These are phyloP conservation scores for Botrytis squamosa DNA, from an alignment of 2,329 filamentous ascomycete genomes.

Conservation along the genomic window DNA sequence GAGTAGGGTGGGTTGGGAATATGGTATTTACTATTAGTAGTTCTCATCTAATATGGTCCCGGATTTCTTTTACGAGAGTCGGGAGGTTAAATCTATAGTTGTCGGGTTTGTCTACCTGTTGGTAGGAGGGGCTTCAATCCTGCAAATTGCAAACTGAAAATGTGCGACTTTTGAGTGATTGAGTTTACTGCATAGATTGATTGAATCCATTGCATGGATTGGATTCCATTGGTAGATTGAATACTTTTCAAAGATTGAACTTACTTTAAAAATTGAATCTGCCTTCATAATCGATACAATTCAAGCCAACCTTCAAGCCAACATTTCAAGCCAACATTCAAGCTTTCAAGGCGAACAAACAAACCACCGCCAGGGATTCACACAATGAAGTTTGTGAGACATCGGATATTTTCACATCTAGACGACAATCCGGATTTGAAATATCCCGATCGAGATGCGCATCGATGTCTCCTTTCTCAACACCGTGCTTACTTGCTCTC, in stretches of 20 bases:
- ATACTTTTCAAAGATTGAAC: not conserved
- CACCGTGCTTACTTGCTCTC: not conserved
- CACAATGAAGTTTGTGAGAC: not conserved
- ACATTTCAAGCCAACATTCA: not conserved
- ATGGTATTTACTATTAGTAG: not conserved
- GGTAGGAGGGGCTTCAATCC: not conserved
- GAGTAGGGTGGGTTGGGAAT: not conserved
- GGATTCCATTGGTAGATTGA: not conserved
- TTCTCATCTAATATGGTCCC: too few species aligned
- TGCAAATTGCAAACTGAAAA: not conserved
- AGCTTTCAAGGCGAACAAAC: not conserved
- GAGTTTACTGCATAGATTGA: not conserved
- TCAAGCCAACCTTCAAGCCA: too few species aligned
- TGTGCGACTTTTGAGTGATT: not conserved
- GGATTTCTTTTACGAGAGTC: not conserved
- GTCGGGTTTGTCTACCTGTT: not conserved
- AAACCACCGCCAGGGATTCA: not conserved
- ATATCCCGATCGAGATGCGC: too few species aligned
- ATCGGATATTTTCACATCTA: not conserved
- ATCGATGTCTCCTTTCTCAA: not conserved
- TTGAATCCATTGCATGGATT: not conserved
- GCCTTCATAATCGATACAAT: too few species aligned
- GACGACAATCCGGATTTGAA: not conserved
- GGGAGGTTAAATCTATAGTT: not conserved
- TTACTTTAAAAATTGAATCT: too few species aligned